Base-by-base conservation (phyloP, 345 rosid genomes). In the Eucalyptus tenuipes region DNA sequence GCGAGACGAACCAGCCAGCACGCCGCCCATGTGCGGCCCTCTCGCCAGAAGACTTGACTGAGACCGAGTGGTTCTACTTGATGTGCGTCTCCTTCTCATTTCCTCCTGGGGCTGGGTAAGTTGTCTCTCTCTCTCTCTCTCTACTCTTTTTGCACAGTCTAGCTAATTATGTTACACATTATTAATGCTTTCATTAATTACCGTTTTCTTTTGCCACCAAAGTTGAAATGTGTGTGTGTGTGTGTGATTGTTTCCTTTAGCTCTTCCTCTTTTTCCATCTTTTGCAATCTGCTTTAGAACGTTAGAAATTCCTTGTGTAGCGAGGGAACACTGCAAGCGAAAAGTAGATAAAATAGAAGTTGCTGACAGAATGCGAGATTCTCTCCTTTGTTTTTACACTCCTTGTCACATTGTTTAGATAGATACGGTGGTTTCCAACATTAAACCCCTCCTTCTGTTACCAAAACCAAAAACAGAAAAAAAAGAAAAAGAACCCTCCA, bases 41-140 rank as follows among this genome's bases (percentile, higher is more conserved):
- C 88, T 96, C 98, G 3, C 98, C 99, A 8, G 98, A 96, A 91
- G 99, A 97, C 94, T 91, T 97, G 52, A 97, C 99, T 16, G 98
- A 97, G 91, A 92, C 99, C 8, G 99, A 97, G 87, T 97, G 99
- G 99, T 97, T 97, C 91, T 97, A 96, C 89, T 91, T 97, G 85
- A 95, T 97, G 98, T 96, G 98, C 84, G 98, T 94, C 37, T 96
- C 87, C 48, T 98, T 97, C 94, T 94, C 99, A 71, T 98, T 97
- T 61, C 90, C 95, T 90, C 95, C 96, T 79, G 96, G 96, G 45
- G 91, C 92, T 5, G 99, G 99, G 99, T 98, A 94, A 92, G 96
- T 89, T 42, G 47, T 75, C 45, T 31, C 42, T 68, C 42, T 52
- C 59, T 59, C 71, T 80, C 85, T 37, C 45, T 44, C 85, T 45